Conservation (phyloP, 2,329 filamentous ascomycete genomes). For the Colletotrichum sp. region DNA sequence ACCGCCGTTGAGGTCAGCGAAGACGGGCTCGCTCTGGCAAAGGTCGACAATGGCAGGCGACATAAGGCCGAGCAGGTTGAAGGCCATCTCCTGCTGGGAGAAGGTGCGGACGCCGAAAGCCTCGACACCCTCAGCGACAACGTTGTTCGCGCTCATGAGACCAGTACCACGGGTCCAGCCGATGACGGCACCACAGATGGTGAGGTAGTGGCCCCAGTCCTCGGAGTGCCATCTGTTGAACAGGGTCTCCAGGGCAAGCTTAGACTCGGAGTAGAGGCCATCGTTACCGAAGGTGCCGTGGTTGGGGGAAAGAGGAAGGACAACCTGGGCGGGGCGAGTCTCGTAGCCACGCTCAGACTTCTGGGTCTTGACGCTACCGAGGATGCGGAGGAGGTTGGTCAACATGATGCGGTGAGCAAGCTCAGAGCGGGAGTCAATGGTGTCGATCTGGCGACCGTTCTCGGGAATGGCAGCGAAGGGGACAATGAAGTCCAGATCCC, state of each 20-base stretch:
- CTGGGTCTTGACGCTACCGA: conserved; percentile 89
- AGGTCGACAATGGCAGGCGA: conserved; percentile 91
- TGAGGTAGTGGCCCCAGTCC: conserved; percentile 96
- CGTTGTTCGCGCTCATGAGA: conserved; percentile 97
- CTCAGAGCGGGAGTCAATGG: conserved; percentile 96
- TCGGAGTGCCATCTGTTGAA: conserved; percentile 99
- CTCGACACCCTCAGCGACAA: conserved; percentile 96
- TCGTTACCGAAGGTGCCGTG: conserved; percentile 98
- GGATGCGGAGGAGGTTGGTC: conserved; percentile 91
- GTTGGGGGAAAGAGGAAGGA: conserved; percentile 94
- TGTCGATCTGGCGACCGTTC: conserved; percentile 94
- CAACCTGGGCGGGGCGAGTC: conserved; percentile 95
- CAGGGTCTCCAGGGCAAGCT: conserved; percentile 93
- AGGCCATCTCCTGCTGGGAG: conserved; percentile 99
- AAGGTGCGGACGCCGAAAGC: conserved; percentile 97
- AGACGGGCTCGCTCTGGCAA: conserved; percentile 94
- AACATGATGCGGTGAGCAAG: conserved; percentile 99
- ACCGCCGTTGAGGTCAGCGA: conserved; percentile 96
- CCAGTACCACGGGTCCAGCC: conserved; percentile 99
- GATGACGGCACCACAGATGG: conserved; percentile 97
- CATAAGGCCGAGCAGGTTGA: conserved; percentile 97
- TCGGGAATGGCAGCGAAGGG: conserved; percentile 98
- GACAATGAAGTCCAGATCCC: conserved; percentile 96
- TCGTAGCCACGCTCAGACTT: conserved; percentile 89
- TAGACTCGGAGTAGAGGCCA: conserved; percentile 97